Evolutionary conservation across 1,284 basidiomycete species (phyloP).

Genomic region (Apiotrichum gamsii): DNA sequence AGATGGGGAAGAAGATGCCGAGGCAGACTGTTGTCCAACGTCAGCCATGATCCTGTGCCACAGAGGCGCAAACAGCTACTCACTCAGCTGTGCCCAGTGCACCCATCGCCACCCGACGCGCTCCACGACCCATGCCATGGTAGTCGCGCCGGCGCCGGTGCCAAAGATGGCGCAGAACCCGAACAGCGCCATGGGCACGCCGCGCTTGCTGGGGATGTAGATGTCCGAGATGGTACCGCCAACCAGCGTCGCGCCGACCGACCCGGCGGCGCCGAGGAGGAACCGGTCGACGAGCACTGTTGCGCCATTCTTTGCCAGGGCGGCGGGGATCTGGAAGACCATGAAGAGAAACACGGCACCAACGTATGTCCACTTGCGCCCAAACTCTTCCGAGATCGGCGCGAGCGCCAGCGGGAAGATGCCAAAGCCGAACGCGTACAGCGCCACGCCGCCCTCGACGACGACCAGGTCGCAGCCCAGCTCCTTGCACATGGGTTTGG

Average conservation of each 20-base stretch:
- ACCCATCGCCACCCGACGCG: slow-evolving; percentile 71
- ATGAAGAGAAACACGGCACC: slow-evolving; percentile 55
- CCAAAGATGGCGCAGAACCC: slow-evolving; percentile 55
- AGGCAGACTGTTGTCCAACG: slow-evolving; percentile 29
- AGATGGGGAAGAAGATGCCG: slow-evolving; percentile 28
- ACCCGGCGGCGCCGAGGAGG: slow-evolving; percentile 58
- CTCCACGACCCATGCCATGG: slow-evolving; percentile 61
- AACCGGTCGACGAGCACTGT: slow-evolving; percentile 64
- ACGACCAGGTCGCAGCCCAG: slow-evolving; percentile 57
- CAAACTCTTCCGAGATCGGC: slow-evolving; percentile 71
- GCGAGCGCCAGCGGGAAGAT: slow-evolving; percentile 64
- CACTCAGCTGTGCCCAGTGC: slow-evolving; percentile 66
- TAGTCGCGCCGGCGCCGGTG: slow-evolving; percentile 60
- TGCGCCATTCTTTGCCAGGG: slow-evolving; percentile 61
- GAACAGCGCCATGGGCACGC: slow-evolving; percentile 47
- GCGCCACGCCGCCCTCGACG: slow-evolving; percentile 57
- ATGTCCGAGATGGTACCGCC: slow-evolving; percentile 71
- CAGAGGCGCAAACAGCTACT: slow-evolving; percentile 3
- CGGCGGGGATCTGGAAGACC: slow-evolving; percentile 57
- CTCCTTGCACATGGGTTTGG: slow-evolving; percentile 60
- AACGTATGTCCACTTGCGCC: slow-evolving; percentile 63
- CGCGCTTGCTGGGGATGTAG: slow-evolving; percentile 34
- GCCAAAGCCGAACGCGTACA: slow-evolving; percentile 61
- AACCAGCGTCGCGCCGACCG: slow-evolving; percentile 64
- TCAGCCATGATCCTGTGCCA: too few species aligned